A percentile compares a stretch with the other conserved stretches of the same genome.
phyloP scores from a whole-genome alignment of 257 asterid species.

The Solanum paucissectum region DNA sequence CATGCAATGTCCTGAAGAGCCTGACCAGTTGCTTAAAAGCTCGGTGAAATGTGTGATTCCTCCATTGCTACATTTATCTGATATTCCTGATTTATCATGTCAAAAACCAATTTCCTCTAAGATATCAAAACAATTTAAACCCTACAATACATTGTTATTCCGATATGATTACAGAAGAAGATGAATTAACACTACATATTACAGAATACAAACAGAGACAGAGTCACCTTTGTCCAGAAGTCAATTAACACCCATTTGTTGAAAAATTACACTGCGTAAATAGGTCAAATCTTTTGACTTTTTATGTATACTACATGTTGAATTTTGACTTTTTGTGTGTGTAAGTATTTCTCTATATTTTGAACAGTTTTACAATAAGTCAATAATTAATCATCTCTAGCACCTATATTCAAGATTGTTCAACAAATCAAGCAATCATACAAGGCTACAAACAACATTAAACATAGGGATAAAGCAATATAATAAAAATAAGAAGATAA shows the following conservation, averaged over 20 bases:
- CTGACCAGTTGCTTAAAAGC: constrained; percentile 59
- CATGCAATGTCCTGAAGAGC: constrained; percentile 70
- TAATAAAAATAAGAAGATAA: background rate
- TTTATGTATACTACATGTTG: background rate
- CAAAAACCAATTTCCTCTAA: background rate
- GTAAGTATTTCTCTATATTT: background rate
- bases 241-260: background rate
- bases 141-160: background rate
- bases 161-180: background rate
- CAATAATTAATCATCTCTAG: background rate
- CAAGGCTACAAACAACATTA: background rate
- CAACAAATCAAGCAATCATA: background rate
- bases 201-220: background rate
- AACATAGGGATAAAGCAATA: background rate
- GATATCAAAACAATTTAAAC: background rate
- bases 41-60: constrained; percentile 44
- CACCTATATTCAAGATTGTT: background rate
- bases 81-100: constrained; percentile 40
- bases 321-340: background rate
- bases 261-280: background rate
- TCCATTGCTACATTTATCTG: constrained; percentile 40
- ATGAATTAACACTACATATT: background rate
- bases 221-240: background rate
- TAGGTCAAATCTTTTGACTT: background rate
- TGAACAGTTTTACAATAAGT: too few relatives aligned